Evolutionary conservation across 2,329 filamentous ascomycete species (phyloP).

Genomic region (Paraconiothyrium brasiliense): DNA sequence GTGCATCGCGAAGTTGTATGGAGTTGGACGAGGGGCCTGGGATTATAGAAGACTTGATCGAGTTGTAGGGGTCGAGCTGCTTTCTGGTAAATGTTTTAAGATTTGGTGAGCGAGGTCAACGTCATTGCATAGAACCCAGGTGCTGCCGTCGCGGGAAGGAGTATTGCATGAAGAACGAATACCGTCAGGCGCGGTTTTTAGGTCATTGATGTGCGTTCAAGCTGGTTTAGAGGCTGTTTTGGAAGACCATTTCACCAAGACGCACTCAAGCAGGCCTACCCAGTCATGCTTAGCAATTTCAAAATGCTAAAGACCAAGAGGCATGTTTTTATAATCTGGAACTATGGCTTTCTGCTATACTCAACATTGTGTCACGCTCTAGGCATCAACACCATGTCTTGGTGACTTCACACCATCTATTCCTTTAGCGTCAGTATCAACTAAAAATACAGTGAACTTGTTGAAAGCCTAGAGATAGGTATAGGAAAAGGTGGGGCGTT

Average conservation of each 20-base stretch:
- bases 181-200: too few relatives aligned
- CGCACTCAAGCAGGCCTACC: too few relatives aligned
- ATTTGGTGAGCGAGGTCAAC: background rate
- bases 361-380: too few relatives aligned
- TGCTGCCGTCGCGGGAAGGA: background rate
- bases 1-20: background rate
- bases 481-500: slow-evolving; percentile 69
- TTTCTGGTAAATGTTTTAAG: too few relatives aligned
- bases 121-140: background rate
- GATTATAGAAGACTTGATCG: background rate
- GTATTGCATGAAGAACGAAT: too few relatives aligned
- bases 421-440: slow-evolving; percentile 67
- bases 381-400: slow-evolving; percentile 33
- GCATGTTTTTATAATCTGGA: too few relatives aligned
- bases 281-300: too few relatives aligned
- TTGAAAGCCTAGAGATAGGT: slow-evolving; percentile 68
- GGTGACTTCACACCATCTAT: slow-evolving; percentile 55
- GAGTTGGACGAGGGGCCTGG: background rate
- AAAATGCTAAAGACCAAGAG: too few relatives aligned
- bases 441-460: slow-evolving; percentile 62
- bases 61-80: background rate
- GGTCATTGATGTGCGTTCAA: too few relatives aligned
- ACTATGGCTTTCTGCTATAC: too few relatives aligned
- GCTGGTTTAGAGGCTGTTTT: too few relatives aligned
- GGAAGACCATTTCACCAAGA: too few relatives aligned